Base-by-base conservation (phyloP, 148 eudicot genomes). In the Polygonum aviculare region DNA sequence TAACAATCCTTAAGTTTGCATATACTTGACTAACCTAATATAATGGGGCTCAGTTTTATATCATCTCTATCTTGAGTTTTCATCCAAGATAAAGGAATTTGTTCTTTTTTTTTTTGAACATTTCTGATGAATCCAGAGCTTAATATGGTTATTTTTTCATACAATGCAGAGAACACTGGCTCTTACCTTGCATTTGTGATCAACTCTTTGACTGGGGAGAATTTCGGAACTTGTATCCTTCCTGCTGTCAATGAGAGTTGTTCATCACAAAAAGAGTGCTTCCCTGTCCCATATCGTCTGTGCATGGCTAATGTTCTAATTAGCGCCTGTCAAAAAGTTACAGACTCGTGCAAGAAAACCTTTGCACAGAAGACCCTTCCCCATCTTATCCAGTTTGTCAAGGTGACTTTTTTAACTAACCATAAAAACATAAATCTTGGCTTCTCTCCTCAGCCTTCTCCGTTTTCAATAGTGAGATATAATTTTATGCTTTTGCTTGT, bases 231-330 rank as follows among this genome's bases (percentile, higher is more conserved):
- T 36, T 51, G 12, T 74, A 62, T 77, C 38, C 55, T 74, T 45
- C 51, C 78, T 26, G 67, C 41, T 73, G 19, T 71, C 62, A 74
- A 54, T 21, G 57, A 60, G 54, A 80, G 72, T 31, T 38, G 74
- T 69, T 47, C 75, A 31, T 41, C 76, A 16, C 69, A 57, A 22
- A 19, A 80, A 44, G 74, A 73, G 31, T 12, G 54, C 45, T 65
- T 50, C 51, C 74, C 85, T 38, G 86, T 79, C 55, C 78, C 93
- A 54, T 90, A 84, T 88, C 89, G 90, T 44, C 79, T 92, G 44
- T 92, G 97, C 85, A 88, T 92, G 94, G 97, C 93, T 70, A 92
- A 92, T 86, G 93, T 88, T 33, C 93, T 92, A 77, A 92, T 92
- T 67, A 92, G 94, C 77, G 86, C 86, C 69, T 90, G 90, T 78